These are phyloP conservation scores for Sergeia podlipaevii DNA, from an alignment of 208 protist genomes.

Conservation along the genomic window DNA sequence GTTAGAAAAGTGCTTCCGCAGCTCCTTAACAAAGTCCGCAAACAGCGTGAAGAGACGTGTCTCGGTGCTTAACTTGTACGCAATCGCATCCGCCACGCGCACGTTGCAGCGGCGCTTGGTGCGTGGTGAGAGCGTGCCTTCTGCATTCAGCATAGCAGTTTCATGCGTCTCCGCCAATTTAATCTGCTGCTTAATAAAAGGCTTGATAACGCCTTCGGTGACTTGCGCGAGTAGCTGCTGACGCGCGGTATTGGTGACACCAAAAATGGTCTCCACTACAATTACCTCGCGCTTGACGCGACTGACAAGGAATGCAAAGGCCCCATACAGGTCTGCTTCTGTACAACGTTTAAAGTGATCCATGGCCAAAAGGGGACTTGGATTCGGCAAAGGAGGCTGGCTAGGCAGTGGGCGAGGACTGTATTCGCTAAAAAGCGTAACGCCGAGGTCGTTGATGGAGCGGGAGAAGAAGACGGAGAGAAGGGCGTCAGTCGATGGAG, in stretches of 20 bases:
- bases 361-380: conserved; percentile 53
- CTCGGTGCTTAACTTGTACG: conserved; percentile 70
- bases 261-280: conserved; percentile 82
- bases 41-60: conserved; percentile 64
- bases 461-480: conserved; percentile 65
- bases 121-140: conserved; percentile 60
- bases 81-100: conserved; percentile 71
- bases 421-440: conserved; percentile 66
- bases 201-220: conserved; percentile 76
- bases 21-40: conserved; percentile 49
- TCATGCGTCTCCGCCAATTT: conserved; percentile 67
- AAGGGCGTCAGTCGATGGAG: conserved; percentile 60
- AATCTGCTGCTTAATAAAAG: conserved; percentile 73
- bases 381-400: conserved; percentile 34
- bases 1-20: conserved; percentile 43
- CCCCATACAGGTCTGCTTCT: conserved; percentile 41
- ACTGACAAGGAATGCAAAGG: conserved; percentile 68
- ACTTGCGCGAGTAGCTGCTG: conserved; percentile 77
- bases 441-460: conserved; percentile 66
- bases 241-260: conserved; percentile 61
- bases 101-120: conserved; percentile 40
- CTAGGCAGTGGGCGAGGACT: conserved; percentile 52
- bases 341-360: conserved; percentile 51
- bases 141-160: conserved; percentile 40
- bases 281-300: conserved; percentile 70